Evolutionary conservation across 192 early-diverging fungal genomes (phyloP), one percentile per base, ranked within the genome.

Genomic region (Dissophora globulifera): DNA sequence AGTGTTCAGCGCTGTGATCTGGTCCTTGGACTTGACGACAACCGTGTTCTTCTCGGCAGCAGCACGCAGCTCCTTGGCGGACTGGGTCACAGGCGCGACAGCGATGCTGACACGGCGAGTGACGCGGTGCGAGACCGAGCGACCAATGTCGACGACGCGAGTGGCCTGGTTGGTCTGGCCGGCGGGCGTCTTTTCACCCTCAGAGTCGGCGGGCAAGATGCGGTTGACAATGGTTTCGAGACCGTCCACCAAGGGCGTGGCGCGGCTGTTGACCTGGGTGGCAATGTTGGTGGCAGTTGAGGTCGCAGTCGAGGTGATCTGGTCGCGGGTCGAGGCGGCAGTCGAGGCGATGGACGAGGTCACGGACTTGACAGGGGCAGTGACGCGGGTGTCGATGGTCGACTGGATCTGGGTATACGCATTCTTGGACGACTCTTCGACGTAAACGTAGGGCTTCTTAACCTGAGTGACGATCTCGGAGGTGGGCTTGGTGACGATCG

Each of bases 401-500:
- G 57, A 51, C 57, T 71, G 79, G 69, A 91, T 81, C 17, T 83
- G 85, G 76, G 78, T 82, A 38, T 84, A 82, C 12, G 82, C 74
- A 3, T 79, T 84, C 64, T 85, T 85, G 22, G 79, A 72, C 11
- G 60, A 62, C 40, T 70, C 69, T 27, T 63, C 48, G 15, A 84
- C 66, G 22, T 81, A 75, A n/a, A 67, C 69, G 16, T 65, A 58
- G 25, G 85, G 80, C 41, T 80, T 75, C 67, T 83, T 87, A 40
- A 91, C 82, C 9, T 80, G 71, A 29, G 74, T 70, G 22, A 93
- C 65, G 48, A 93, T 81, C 55, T 89, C 87, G 20, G 68, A 67
- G 0, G 90, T 91, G 59, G 87, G 87, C 65, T 85, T 78, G 23
- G 63, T 83, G 33, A 91, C 81, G 47, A 88, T 83, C 6, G 89